phyloP scores from a whole-genome alignment of 1,284 basidiomycete species.

The Phellinidium pouzarii region DNA sequence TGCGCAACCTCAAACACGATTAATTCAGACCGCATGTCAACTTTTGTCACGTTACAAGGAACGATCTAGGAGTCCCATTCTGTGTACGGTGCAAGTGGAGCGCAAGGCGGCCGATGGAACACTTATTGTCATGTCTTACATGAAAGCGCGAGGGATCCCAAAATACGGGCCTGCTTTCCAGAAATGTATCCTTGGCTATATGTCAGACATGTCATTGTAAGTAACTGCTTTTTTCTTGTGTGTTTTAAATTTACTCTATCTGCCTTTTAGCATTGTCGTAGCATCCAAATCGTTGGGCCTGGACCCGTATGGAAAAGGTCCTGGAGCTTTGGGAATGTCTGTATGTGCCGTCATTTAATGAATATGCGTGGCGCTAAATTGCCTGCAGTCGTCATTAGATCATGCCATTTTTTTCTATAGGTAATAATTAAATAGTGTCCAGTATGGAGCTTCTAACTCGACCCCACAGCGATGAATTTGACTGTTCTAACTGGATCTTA shows the following conservation, averaged over 20 bases:
- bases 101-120: conserved; percentile 38
- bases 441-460: conserved; percentile 3
- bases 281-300: conserved; percentile 63
- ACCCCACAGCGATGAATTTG: conserved; percentile 55
- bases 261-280: conserved; percentile 49
- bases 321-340: conserved; percentile 60
- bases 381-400: conserved; percentile 70
- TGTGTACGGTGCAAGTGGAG: conserved; percentile 45
- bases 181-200: conserved; percentile 85
- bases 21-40: no score
- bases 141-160: conserved; percentile 64
- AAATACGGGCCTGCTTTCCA: conserved; percentile 69
- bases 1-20: no score
- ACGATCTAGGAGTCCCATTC: conserved; percentile 66
- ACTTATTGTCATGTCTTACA: conserved; percentile 68
- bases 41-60: conserved; percentile 41
- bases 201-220: conserved; percentile 80
- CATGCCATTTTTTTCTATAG: conserved; percentile 82
- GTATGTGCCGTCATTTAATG: conserved; percentile 34
- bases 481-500: conserved; percentile 75
- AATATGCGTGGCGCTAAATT: background rate
- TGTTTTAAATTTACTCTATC: background rate
- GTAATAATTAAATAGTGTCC: conserved; percentile 19
- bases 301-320: conserved; percentile 41
- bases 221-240: conserved; percentile 22